Evolutionary conservation across 169 alveolate genomes (phyloP), one percentile per base, ranked within the genome.

Genomic region (Plasmodium reichenowi): DNA sequence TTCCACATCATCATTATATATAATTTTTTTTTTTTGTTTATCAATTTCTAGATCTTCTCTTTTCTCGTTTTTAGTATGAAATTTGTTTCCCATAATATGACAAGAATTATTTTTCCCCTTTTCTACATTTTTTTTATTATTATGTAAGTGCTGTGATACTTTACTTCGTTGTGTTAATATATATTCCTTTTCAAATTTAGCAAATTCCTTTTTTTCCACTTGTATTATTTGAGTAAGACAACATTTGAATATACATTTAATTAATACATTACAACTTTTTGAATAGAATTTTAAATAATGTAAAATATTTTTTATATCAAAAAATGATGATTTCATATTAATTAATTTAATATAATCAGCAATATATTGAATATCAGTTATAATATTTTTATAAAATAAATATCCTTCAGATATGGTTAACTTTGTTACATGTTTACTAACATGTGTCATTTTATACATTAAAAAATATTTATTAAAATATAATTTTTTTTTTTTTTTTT

Each of bases 401-500:
- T 86, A 86, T 9, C 59, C 12, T 43, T 72, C 88, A 24, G 60
- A 43, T 22, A 86, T 29, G 60, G 60, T 71, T 52, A 86, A 45
- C 20, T 86, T 72, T 2, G 92, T 70, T 15, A 71, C 29, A 73
- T 86, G 74, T 64, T 86, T 86, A 1, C 78, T 59, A 6, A 72
- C 72, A 72, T 66, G 32, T 2, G 71, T 63, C 29, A 86, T 24
- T 72, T 71, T 70, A 54, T 86, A 54, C 92, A 86, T 86, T 47
- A 86, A 50, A n/a, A 86, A 62, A 62, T 60, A 86, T 60, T 72
- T 86, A 54, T 63, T 86, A 56, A 86, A 86, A 72, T 70, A 86
- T 86, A 71, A 60, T 43, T 59, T 26, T 38, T 20, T 63, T 10
- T 45, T 62, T 17, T 9, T 22, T 45, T 72, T 71, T 29, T 38